Base-by-base conservation (phyloP, 371 early-diverging fungal genomes). In the Conidiobolus incongruus region DNA sequence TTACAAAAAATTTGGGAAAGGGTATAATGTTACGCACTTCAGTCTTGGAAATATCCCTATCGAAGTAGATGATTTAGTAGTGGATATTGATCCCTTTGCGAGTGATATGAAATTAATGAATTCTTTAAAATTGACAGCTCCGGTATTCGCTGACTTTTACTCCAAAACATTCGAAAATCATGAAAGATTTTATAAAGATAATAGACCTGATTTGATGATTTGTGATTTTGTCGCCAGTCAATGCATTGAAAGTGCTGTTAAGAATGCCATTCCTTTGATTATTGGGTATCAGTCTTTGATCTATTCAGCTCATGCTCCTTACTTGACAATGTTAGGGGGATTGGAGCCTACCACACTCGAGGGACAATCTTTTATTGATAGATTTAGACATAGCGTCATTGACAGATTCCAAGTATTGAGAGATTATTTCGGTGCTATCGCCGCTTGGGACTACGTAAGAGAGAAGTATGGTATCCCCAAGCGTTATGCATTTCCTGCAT, bases 171-270 rank as follows among this genome's bases (percentile, higher is more conserved):
- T 26, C 8, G 4, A 3, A 4, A 8, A 4, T 26, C 8, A 26
- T 26, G 26, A 26, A 26, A 26, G 26, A 8, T 26, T 26, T 26
- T 26, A 26, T 26, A 26, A 36, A 15, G 20, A 36, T 4, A 5
- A 19, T 5, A n/a, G 19, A 19, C 44, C 44, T 12, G 44, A 44
- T 33, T 28, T 44, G 21, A 6, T 44, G 23, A 13, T 44, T 4
- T 44, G 44, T 35, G 44, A 44, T 22, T 17, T 23, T 4, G 16
- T 44, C n/a, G 44, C 44, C 4, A n/a, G 17, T 22, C 10, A 22
- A 8, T 44, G 44, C 20, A 20, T 35, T 6, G 44, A 44, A 12
- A 22, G 21, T 20, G 44, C 44, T 21, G 16, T 13, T 12, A 12
- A 36, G 12, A 4, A 17, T n/a, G 35, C 11, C 1, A 35, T 44